Conservation (phyloP, 331 rosid species). For the Malus hybrid region DNA sequence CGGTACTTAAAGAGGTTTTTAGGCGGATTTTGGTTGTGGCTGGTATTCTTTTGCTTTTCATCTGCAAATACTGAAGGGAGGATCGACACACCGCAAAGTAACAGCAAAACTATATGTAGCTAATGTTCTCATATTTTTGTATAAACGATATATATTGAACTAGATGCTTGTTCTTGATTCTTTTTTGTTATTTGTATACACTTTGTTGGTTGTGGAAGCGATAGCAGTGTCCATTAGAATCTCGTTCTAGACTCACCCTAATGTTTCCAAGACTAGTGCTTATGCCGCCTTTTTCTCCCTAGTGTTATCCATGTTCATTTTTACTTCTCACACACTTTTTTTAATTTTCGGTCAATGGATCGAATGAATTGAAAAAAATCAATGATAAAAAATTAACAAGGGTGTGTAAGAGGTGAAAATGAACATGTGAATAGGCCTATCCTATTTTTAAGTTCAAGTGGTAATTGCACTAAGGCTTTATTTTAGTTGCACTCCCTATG, state of each 20-base stretch:
- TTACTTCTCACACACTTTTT: too few relatives aligned
- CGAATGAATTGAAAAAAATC: too few relatives aligned
- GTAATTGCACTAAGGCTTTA: too few relatives aligned
- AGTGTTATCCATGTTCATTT: too few relatives aligned
- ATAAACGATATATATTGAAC: not conserved
- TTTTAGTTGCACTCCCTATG: too few relatives aligned
- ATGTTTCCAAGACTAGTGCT: too few relatives aligned
- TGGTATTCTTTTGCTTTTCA: not conserved
- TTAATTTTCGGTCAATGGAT: too few relatives aligned
- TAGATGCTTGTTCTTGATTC: not conserved
- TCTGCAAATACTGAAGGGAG: not conserved
- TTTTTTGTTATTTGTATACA: conserved; percentile 16
- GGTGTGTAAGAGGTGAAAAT: too few relatives aligned
- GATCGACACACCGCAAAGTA: not conserved
- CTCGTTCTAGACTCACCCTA: not conserved
- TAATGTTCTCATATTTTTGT: not conserved
- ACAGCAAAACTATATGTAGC: not conserved
- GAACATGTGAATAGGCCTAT: too few relatives aligned
- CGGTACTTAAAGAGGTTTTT: not conserved
- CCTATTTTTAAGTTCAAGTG: too few relatives aligned
- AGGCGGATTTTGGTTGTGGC: not conserved
- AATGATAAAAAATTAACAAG: too few relatives aligned
- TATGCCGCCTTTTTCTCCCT: too few relatives aligned
- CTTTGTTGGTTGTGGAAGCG: not conserved
- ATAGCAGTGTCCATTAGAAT: not conserved